Percentiles rank a stretch among this genome's conserved stretches.
phyloP scores from a whole-genome alignment of 2,329 filamentous ascomycete species.

The Lasiodiplodia citricola region DNA sequence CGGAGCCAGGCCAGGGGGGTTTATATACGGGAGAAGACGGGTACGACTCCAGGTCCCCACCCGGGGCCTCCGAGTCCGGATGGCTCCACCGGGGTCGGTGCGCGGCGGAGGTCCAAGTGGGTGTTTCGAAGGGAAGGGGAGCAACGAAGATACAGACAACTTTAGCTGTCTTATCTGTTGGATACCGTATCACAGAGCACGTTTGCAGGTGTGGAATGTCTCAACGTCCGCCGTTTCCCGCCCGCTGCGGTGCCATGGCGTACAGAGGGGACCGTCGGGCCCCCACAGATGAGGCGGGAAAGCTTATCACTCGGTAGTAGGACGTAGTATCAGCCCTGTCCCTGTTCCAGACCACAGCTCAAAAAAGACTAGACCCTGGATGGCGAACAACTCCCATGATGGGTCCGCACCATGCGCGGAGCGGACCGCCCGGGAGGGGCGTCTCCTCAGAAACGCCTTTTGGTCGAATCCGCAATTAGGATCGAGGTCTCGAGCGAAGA shows the following conservation, averaged over 20 bases:
- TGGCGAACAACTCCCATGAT: background rate
- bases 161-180: background rate
- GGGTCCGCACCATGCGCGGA: background rate
- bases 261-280: background rate
- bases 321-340: background rate
- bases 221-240: background rate
- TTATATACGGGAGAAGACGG: background rate
- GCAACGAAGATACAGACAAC: background rate
- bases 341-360: conserved; percentile 14
- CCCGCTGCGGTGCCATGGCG: background rate
- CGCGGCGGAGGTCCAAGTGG: background rate
- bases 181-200: background rate
- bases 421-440: conserved; percentile 13
- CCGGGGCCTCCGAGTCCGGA: conserved; percentile 14
- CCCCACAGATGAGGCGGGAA: background rate
- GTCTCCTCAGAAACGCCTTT: background rate
- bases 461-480: background rate
- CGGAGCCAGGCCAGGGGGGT: background rate
- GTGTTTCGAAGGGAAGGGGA: background rate
- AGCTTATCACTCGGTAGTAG: conserved; percentile 10
- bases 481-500: no score
- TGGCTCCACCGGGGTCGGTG: conserved; percentile 18
- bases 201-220: background rate
- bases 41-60: conserved; percentile 4
- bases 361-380: conserved; percentile 2